Conservation (phyloP, 805 yeast species). For the Kregervanrija delftensis region DNA sequence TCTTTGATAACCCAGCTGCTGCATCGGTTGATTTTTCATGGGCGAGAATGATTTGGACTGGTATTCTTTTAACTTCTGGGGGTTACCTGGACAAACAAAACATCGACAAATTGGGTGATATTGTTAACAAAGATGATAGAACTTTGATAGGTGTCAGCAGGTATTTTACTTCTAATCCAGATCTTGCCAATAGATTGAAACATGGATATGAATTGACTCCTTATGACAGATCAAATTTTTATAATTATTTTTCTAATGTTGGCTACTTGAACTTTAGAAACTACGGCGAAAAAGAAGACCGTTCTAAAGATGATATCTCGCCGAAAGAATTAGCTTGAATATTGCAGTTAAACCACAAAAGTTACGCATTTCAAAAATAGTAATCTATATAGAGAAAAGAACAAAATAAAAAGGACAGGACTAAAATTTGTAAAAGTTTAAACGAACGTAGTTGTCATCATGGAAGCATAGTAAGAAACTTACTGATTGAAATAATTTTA, state of each 20-base stretch:
- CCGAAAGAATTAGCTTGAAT: conserved; percentile 10
- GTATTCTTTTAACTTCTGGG: conserved; percentile 16
- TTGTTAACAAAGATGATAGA: conserved; percentile 27
- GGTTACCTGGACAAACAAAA: conserved; percentile 22
- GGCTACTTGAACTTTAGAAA: conserved; percentile 10
- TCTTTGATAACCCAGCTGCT: conserved; percentile 6
- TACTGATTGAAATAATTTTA: too few relatives aligned
- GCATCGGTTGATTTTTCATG: conserved; percentile 9
- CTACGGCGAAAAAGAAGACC: conserved; percentile 10
- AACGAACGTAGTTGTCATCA: background rate
- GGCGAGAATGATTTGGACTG: conserved; percentile 16
- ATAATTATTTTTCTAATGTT: conserved; percentile 14
- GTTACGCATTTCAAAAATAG: too few relatives aligned
- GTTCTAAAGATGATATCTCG: conserved; percentile 5
- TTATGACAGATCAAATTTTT: conserved; percentile 36
- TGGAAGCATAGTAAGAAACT: background rate
- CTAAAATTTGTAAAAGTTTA: background rate
- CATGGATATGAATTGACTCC: conserved; percentile 29
- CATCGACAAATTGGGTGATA: conserved; percentile 7
- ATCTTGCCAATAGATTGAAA: conserved; percentile 30
- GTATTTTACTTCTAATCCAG: conserved; percentile 38
- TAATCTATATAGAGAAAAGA: too few relatives aligned
- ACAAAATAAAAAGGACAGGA: too few relatives aligned
- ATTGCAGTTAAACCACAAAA: too few relatives aligned
- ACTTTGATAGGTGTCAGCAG: conserved; percentile 38